A percentile compares a stretch with the other conserved stretches of the same genome.
phyloP scores from a whole-genome alignment of 768 basidiomycete genomes.

The Dioszegia hungarica region DNA sequence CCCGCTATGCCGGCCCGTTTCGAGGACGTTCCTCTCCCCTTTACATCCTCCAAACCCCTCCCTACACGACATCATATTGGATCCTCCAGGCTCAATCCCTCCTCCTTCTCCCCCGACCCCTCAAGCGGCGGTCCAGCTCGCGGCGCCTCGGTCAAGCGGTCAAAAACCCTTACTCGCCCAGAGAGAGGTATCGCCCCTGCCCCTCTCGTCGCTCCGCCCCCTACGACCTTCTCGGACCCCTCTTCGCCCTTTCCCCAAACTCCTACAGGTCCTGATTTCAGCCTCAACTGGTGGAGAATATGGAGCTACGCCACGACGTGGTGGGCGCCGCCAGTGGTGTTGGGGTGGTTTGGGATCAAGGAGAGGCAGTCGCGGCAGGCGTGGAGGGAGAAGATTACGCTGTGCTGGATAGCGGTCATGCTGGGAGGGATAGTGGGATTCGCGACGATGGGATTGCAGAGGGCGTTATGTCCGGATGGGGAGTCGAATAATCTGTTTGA shows the following conservation, averaged over 20 bases:
- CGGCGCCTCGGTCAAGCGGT: constrained; percentile 52
- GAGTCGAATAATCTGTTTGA: constrained; percentile 23
- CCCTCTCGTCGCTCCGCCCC: constrained; percentile 83
- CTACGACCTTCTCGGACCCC: constrained; percentile 47
- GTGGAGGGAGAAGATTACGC: constrained; percentile 94
- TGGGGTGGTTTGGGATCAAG: constrained; percentile 70
- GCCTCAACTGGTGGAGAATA: constrained; percentile 65
- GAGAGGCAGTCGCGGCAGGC: constrained; percentile 76
- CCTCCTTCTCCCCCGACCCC: neutral
- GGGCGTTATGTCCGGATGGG: constrained; percentile 75
- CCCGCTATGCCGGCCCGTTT: constrained; percentile 15
- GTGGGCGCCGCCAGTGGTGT: constrained; percentile 77
- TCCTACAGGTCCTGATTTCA: constrained; percentile 1
- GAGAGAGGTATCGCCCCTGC: constrained; percentile 90
- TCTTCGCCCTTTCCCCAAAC: constrained; percentile 5
- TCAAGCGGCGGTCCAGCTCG: neutral
- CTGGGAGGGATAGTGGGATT: constrained; percentile 81
- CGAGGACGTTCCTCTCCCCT: constrained; percentile 38
- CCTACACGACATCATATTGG: constrained; percentile 23
- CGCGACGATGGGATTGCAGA: constrained; percentile 87
- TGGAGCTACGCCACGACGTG: constrained; percentile 76
- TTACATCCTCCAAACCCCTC: constrained; percentile 27
- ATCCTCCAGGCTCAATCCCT: constrained; percentile 2
- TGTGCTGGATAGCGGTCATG: constrained; percentile 78
- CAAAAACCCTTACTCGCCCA: constrained; percentile 93